Percentiles rank a stretch among this genome's conserved stretches.
These are phyloP conservation scores for Chlamydomonas asymmetrica DNA, from an alignment of 139 green algal genomes.

Conservation along the genomic window DNA sequence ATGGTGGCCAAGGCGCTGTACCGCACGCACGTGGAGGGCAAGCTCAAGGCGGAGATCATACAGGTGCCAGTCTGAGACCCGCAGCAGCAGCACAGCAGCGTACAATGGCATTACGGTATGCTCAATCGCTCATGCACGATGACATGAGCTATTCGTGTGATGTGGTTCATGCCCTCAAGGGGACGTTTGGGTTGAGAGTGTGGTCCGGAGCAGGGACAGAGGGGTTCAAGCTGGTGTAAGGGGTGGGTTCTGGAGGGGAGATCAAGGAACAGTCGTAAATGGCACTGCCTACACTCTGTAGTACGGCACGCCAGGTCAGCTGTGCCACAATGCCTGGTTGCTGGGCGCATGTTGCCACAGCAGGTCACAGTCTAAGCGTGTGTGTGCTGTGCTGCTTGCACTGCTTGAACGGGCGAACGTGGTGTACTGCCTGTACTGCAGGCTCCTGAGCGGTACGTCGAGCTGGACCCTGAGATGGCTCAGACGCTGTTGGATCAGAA, in stretches of 20 bases:
- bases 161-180: too few relatives aligned
- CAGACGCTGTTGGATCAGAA: slow-evolving; percentile 88
- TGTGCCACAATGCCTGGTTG: too few relatives aligned
- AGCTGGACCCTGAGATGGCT: slow-evolving; percentile 84
- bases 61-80: slow-evolving; percentile 57
- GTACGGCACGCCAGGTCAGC: too few relatives aligned
- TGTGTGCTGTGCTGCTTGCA: too few relatives aligned
- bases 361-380: too few relatives aligned
- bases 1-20: slow-evolving; percentile 75
- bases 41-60: slow-evolving; percentile 94
- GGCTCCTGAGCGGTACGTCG: slow-evolving; percentile 73
- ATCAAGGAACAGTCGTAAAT: neutral
- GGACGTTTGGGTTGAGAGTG: neutral
- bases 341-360: too few relatives aligned
- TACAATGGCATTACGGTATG: too few relatives aligned
- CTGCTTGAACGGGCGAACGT: too few relatives aligned
- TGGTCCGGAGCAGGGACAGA: neutral
- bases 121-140: too few relatives aligned
- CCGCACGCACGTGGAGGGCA: slow-evolving; percentile 90
- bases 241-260: neutral
- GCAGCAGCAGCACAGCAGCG: neutral
- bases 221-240: neutral
- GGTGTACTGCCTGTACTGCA: slow-evolving; percentile 18
- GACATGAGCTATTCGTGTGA: too few relatives aligned
- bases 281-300: neutral